Conservation (phyloP, 306 rosid genomes). For the Astragalus glycyphyllos region DNA sequence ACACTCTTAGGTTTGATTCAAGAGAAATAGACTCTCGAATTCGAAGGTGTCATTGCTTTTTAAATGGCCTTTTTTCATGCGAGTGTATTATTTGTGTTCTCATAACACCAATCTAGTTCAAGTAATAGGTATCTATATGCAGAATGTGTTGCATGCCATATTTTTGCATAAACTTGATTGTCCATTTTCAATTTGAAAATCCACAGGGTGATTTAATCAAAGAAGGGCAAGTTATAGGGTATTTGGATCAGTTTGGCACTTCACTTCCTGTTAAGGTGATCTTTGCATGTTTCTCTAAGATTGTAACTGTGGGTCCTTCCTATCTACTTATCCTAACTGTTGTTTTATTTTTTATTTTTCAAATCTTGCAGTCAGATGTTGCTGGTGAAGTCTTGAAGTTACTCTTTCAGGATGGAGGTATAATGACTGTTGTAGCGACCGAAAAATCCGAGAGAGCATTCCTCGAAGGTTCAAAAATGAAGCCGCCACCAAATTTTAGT, state of each 20-base stretch:
- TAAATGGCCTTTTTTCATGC: too few relatives aligned
- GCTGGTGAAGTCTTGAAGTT: slow-evolving; percentile 90
- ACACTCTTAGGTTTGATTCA: too few relatives aligned
- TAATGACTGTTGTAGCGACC: slow-evolving; percentile 35
- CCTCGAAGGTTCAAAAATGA: too few relatives aligned
- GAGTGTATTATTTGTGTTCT: too few relatives aligned
- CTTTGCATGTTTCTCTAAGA: slow-evolving; percentile 25
- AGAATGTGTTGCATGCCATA: too few relatives aligned
- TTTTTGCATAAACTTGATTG: slow-evolving; percentile 25
- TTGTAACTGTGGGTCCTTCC: slow-evolving; percentile 29
- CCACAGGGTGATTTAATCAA: slow-evolving; percentile 83
- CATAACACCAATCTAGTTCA: too few relatives aligned
- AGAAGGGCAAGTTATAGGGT: slow-evolving; percentile 91
- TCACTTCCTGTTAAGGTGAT: slow-evolving; percentile 89
- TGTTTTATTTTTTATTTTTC: slow-evolving; percentile 43
- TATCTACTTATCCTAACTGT: slow-evolving; percentile 39
- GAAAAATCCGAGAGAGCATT: too few relatives aligned
- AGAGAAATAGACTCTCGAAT: too few relatives aligned
- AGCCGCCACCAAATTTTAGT: too few relatives aligned
- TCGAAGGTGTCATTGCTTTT: too few relatives aligned
- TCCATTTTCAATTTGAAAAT: slow-evolving; percentile 40
- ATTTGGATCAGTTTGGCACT: slow-evolving; percentile 90
- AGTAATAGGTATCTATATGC: too few relatives aligned
- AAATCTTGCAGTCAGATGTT: slow-evolving; percentile 78
- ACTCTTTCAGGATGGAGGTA: slow-evolving; percentile 93